Base-by-base conservation (phyloP, 495 filamentous ascomycete species). In the Trichoderma virens region DNA sequence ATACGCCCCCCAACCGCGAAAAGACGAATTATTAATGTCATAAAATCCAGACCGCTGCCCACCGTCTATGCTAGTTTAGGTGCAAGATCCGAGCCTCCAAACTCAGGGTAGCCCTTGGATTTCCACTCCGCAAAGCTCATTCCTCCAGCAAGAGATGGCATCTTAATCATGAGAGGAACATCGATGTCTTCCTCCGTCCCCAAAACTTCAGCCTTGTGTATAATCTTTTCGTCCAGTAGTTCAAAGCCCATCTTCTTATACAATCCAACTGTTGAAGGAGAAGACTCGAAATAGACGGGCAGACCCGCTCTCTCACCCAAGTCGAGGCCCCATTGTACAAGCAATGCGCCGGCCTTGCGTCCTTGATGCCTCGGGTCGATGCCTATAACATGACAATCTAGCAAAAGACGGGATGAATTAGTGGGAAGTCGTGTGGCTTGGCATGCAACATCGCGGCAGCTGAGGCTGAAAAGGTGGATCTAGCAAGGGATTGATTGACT, bases 301-400 rank as follows among this genome's bases (percentile, higher is more conserved):
- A 82, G 64, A 1, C 67, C 65, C 30, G 74, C 70, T 23, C 72
- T 68, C 56, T 82, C 76, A 6, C 75, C 76, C 6, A 73, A 68
- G 0, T 70, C 67, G 31, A 80, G 66, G 20, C 78, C 81, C 76
- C 75, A 82, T 61, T 73, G 67, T 6, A 78, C 69, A 0, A 83
- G 62, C 27, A 68, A 72, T 0, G 71, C 68, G 0, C 74, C 81
- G 0, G 77, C 68, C n/a, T 77, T 75, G 1, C 67, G 69, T 7
- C 79, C 77, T 59, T 82, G 76, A 59, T 75, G 68, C 18, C 41
- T 62, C 28, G 73, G 73, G 39, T 69, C 62, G 20, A 75, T 68
- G 5, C 66, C 70, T 7, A 74, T 70, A 47, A 74, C 72, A 38
- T 75, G 72, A 31, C 65, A 59, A 60, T 75, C 73, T 73, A 25